Evolutionary conservation across 345 rosid species (phyloP).

Genomic region (Citrus australasica): DNA sequence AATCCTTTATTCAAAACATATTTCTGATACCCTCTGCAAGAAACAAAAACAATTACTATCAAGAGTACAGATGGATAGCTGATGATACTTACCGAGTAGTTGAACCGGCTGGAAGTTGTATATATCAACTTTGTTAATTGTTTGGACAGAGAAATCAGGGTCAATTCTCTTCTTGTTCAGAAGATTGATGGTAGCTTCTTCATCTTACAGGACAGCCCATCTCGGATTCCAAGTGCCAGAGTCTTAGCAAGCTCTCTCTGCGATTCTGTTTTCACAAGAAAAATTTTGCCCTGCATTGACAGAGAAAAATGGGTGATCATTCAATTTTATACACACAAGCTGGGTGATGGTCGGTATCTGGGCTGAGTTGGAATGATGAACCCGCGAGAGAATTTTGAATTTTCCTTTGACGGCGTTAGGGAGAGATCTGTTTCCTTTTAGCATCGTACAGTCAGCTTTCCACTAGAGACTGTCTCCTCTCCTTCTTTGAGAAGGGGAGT

Average conservation of each 20-base stretch:
- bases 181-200: slow-evolving; percentile 12
- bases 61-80: not conserved
- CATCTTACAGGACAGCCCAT: not conserved
- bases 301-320: not conserved
- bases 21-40: not conserved
- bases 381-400: not conserved
- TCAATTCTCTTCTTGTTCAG: slow-evolving; percentile 10
- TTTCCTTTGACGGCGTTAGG: not conserved
- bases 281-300: not conserved
- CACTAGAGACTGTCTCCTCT: not conserved
- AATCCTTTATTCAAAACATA: not conserved
- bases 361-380: not conserved
- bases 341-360: too few relatives aligned
- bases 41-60: not conserved
- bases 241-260: not conserved
- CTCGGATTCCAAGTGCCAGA: not conserved
- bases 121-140: slow-evolving; percentile 10
- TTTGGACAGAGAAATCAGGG: not conserved
- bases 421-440: not conserved
- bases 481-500: too few relatives aligned
- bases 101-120: slow-evolving; percentile 18
- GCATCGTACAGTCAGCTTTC: not conserved
- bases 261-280: too few relatives aligned
- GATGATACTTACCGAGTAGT: slow-evolving; percentile 30
- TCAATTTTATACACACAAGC: not conserved